phyloP scores from a whole-genome alignment of 345 rosid genomes.

The Pugionium cornutum region DNA sequence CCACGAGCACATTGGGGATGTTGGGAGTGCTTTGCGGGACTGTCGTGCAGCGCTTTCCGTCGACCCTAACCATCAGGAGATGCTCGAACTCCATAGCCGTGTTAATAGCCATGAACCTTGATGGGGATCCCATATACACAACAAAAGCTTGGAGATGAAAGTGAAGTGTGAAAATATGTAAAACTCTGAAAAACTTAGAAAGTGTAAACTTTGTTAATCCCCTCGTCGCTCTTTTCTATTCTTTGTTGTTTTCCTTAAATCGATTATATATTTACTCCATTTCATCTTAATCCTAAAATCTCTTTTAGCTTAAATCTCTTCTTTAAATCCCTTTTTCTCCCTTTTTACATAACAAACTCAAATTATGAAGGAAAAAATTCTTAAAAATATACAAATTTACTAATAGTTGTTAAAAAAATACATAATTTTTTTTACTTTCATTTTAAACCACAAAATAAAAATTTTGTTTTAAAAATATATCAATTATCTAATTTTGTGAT shows the following conservation, averaged over 20 bases:
- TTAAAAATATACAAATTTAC: too few species aligned
- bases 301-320: not conserved
- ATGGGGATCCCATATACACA: constrained; percentile 3
- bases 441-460: too few species aligned
- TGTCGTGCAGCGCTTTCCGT: constrained; percentile 96
- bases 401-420: too few species aligned
- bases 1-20: constrained; percentile 82
- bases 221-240: constrained; percentile 7
- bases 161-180: constrained; percentile 38
- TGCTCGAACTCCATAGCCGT: constrained; percentile 88
- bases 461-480: too few species aligned
- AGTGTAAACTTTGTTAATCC: constrained; percentile 24
- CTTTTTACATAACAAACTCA: too few species aligned
- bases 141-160: constrained; percentile 22
- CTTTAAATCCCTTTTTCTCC: too few species aligned
- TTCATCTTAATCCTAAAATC: not conserved
- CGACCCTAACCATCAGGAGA: constrained; percentile 91
- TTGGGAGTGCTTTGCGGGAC: constrained; percentile 64
- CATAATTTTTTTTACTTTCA: too few species aligned
- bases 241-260: constrained; percentile 12
- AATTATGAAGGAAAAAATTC: too few species aligned
- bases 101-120: constrained; percentile 93
- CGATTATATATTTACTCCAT: not conserved
- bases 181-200: constrained; percentile 1
- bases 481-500: too few species aligned